Evolutionary conservation across 106 monocot genomes (phyloP).

Genomic region (Ottelia alismoides): DNA sequence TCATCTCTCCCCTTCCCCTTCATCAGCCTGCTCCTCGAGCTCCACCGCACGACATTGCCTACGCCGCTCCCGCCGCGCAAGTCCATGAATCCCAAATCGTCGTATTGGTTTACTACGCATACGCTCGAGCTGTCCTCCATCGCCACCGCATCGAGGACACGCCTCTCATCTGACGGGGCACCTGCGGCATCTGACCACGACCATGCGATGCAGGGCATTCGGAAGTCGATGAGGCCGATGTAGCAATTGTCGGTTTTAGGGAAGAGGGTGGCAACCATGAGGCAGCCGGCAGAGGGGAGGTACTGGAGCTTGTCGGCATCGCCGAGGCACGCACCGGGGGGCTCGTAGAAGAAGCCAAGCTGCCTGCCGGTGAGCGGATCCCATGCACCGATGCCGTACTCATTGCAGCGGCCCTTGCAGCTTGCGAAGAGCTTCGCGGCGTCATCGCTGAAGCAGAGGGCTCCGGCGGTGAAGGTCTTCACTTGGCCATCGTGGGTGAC

Average conservation of each 20-base stretch:
- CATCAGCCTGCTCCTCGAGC: conserved; percentile 76
- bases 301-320: conserved; percentile 86
- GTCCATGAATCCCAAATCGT: conserved; percentile 84
- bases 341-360: conserved; percentile 73
- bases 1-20: conserved; percentile 44
- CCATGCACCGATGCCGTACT: conserved; percentile 83
- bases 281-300: conserved; percentile 29
- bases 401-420: conserved; percentile 84
- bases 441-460: conserved; percentile 30
- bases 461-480: conserved; percentile 85
- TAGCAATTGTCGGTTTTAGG: conserved; percentile 69
- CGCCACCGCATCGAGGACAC: conserved; percentile 73
- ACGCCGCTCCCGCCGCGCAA: conserved; percentile 22
- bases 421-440: conserved; percentile 52
- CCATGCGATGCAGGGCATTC: conserved; percentile 48
- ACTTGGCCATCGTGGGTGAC: conserved; percentile 39
- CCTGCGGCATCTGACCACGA: conserved; percentile 58
- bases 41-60: conserved; percentile 55
- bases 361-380: conserved; percentile 46
- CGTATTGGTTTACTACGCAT: conserved; percentile 88
- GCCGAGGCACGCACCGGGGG: conserved; percentile 44
- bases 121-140: conserved; percentile 60
- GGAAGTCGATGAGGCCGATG: conserved; percentile 69
- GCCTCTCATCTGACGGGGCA: conserved; percentile 37
- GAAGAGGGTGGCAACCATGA: conserved; percentile 76